Base-by-base conservation (phyloP, 306 rosid genomes). In the Prunus armeniaca region DNA sequence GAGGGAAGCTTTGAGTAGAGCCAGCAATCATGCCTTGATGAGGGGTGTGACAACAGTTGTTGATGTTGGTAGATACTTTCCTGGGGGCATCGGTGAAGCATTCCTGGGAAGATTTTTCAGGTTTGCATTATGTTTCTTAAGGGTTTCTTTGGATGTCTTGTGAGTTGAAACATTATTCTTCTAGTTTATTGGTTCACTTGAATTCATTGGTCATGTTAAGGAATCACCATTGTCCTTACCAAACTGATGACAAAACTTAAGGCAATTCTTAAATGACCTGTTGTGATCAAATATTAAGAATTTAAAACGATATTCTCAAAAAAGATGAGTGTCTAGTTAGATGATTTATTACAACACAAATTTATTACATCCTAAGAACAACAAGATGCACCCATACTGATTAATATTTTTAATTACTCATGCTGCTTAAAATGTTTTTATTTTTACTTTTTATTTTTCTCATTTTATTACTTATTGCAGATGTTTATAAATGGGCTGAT, bases 21-120 rank as follows among this genome's bases (percentile, higher is more conserved):
- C 93, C 75, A 90, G 89, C 87, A 86, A 71, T 67, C 83, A 69
- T 83, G 90, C 92, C 60, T 78, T 93, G 82, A 57, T 68, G 73
- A 88, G 84, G 77, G 98, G 96, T 55, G 93, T 93, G 81, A 93
- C 97, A 66, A 88, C 98, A 5, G 93, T 93, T 65, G 92, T 93
- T 85, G 98, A 93, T 69, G 15, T 93, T 80, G 98, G 97, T 73
- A 89, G 98, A 83, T 93, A 87, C 76, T 78, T 70, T 57, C 92
- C 97, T 10, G 97, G 92, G 92, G 78, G 65, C 41, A 22, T 78
- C 96, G 70, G 54, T 81, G 9, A 84, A 87, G 69, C 82, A 74
- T 65, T 81, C 97, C 8, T 93, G 98, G 98, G 88, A 87, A 69
- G 98, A 93, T 86, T 93, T 91, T 86, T 79, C 97, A 87, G 97